phyloP scores from a whole-genome alignment of 371 early-diverging fungal species.

The Mortierella sp. region DNA sequence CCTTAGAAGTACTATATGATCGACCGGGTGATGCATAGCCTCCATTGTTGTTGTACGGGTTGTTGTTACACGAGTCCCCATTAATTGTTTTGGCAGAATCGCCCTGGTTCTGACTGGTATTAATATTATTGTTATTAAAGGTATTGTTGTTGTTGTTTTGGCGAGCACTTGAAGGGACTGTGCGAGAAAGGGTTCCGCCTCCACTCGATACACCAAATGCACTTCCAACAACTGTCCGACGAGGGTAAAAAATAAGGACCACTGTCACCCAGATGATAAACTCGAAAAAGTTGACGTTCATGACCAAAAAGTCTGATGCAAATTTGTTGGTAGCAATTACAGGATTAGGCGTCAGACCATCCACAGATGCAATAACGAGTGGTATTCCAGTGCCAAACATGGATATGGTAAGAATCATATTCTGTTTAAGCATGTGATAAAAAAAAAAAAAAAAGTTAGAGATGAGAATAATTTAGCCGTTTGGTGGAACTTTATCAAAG shows the following conservation, averaged over 20 bases:
- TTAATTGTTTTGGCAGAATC: too few relatives aligned
- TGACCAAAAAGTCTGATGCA: conserved; percentile 38
- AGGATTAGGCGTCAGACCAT: conserved; percentile 21
- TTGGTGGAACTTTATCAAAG: neutral
- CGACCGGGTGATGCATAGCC: neutral
- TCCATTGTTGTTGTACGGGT: neutral
- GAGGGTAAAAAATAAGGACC: conserved; percentile 44
- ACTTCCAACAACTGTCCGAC: conserved; percentile 21
- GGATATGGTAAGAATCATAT: conserved; percentile 23
- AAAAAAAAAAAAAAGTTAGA: neutral
- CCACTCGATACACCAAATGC: conserved; percentile 23
- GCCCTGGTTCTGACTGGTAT: too few relatives aligned
- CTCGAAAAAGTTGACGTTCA: conserved; percentile 44
- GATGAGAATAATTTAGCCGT: neutral
- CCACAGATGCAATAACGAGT: conserved; percentile 27
- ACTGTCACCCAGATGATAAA: conserved; percentile 37
- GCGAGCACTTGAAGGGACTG: conserved; percentile 10
- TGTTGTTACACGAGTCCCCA: neutral
- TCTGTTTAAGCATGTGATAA: conserved; percentile 16
- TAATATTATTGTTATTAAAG: neutral
- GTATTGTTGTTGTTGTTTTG: conserved; percentile 2
- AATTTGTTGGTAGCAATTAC: conserved; percentile 33
- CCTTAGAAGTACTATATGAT: conserved; percentile 1
- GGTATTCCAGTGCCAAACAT: conserved; percentile 20
- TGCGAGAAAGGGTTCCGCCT: conserved; percentile 17